A percentile compares a stretch with the other conserved stretches of the same genome.
phyloP scores from a whole-genome alignment of 805 yeast species.

The Saccharomyces mikatae region DNA sequence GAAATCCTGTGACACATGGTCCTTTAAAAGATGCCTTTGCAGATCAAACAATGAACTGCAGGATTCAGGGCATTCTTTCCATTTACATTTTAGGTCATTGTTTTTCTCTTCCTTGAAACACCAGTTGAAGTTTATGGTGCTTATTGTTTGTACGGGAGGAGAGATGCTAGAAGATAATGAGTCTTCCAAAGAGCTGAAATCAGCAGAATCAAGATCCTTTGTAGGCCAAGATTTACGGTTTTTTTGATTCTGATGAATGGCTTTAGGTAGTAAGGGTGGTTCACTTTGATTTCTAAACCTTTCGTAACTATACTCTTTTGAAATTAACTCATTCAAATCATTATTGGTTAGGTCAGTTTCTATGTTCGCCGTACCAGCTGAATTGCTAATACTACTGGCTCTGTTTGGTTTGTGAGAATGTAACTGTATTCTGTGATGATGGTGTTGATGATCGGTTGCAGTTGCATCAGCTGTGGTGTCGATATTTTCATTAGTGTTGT shows the following conservation, averaged over 20 bases:
- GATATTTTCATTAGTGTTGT: neutral
- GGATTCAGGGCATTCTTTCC: slow-evolving; percentile 54
- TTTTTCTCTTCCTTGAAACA: slow-evolving; percentile 21
- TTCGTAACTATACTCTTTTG: slow-evolving; percentile 7
- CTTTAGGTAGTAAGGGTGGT: neutral
- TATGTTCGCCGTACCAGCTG: neutral
- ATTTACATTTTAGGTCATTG: slow-evolving; percentile 43
- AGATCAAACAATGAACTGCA: slow-evolving; percentile 35
- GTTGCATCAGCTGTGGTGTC: slow-evolving; percentile 5
- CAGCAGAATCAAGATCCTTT: neutral
- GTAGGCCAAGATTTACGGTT: neutral
- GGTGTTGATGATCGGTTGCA: slow-evolving; percentile 24
- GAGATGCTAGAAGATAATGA: neutral
- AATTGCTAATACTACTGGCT: neutral
- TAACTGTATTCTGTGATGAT: slow-evolving; percentile 33
- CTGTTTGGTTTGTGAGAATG: slow-evolving; percentile 25
- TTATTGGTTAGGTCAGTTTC: neutral
- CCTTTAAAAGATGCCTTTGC: slow-evolving; percentile 46
- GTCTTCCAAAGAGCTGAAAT: neutral
- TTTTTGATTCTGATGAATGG: neutral
- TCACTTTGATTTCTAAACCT: slow-evolving; percentile 1
- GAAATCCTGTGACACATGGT: slow-evolving; percentile 34
- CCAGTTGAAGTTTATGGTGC: slow-evolving; percentile 39
- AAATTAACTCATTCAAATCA: neutral
- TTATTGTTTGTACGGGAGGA: slow-evolving; percentile 2